Evolutionary conservation across 768 basidiomycete genomes (phyloP).

Genomic region (Dentipellis sp.): DNA sequence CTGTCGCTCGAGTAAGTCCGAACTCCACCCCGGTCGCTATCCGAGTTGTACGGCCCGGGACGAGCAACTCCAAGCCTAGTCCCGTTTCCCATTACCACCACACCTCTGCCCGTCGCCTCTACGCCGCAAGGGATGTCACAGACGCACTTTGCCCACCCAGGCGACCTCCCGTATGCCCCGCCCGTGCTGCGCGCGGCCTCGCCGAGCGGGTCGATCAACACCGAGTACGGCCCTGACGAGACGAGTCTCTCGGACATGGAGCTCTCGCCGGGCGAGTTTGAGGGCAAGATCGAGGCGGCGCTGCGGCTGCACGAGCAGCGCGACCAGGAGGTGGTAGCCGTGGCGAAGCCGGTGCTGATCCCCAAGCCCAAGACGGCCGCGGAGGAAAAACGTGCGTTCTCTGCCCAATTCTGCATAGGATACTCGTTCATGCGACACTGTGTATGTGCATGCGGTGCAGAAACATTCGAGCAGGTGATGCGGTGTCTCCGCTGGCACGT

Average conservation of each 20-base stretch:
- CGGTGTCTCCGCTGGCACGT: slow-evolving; percentile 27
- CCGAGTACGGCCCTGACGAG: slow-evolving; percentile 37
- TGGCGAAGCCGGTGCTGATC: slow-evolving; percentile 23
- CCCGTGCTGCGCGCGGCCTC: slow-evolving; percentile 38
- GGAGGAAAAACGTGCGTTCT: slow-evolving; percentile 30
- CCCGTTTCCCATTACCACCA: not conserved
- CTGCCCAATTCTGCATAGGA: not conserved
- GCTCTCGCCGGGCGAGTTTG: slow-evolving; percentile 29
- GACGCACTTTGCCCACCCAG: slow-evolving; percentile 13
- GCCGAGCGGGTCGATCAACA: slow-evolving; percentile 37
- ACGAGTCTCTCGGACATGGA: slow-evolving; percentile 32
- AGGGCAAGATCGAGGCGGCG: slow-evolving; percentile 24
- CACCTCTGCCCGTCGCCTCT: no score
- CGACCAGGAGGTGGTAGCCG: slow-evolving; percentile 28
- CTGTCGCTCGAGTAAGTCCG: no score
- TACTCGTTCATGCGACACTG: not conserved
- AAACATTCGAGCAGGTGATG: slow-evolving; percentile 29
- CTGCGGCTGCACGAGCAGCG: slow-evolving; percentile 27
- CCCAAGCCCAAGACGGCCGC: slow-evolving; percentile 19
- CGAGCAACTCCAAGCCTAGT: no score
- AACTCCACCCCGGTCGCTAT: no score
- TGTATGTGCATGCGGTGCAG: slow-evolving; percentile 15
- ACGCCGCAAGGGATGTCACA: not conserved
- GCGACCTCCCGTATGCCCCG: slow-evolving; percentile 28
- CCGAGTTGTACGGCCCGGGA: no score